These are phyloP conservation scores for Linnemannia hyalina DNA, from an alignment of 192 early-diverging fungal species.

Conservation along the genomic window DNA sequence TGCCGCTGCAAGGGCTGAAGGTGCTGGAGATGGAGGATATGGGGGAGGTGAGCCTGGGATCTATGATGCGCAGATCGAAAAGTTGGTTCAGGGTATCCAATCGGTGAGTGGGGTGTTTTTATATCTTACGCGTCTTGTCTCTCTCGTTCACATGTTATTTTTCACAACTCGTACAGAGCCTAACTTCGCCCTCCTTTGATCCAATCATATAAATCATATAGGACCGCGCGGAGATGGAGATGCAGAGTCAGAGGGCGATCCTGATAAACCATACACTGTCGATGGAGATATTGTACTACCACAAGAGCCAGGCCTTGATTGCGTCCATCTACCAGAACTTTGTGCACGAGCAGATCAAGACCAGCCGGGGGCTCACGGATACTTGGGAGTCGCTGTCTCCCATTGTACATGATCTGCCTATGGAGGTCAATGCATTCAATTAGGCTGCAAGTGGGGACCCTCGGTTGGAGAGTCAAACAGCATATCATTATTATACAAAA, in stretches of 20 bases:
- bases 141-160: background rate
- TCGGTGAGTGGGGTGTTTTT: slow-evolving; percentile 18
- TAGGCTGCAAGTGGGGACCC: background rate
- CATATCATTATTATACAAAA: background rate
- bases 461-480: background rate
- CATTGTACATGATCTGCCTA: slow-evolving; percentile 63
- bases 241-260: slow-evolving; percentile 56
- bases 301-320: slow-evolving; percentile 68
- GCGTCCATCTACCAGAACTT: slow-evolving; percentile 71
- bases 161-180: background rate
- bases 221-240: slow-evolving; percentile 65
- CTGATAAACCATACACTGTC: slow-evolving; percentile 67
- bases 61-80: slow-evolving; percentile 37
- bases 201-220: slow-evolving; percentile 8
- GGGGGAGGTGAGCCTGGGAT: background rate
- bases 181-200: background rate
- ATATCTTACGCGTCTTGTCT: background rate
- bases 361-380: slow-evolving; percentile 59
- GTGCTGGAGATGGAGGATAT: slow-evolving; percentile 19
- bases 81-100: background rate
- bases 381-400: slow-evolving; percentile 61
- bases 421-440: slow-evolving; percentile 56
- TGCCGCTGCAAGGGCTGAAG: background rate
- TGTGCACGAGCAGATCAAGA: slow-evolving; percentile 66
- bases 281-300: slow-evolving; percentile 68